Evolutionary conservation across 2,329 filamentous ascomycete species (phyloP), one percentile per base, ranked within the genome.

Genomic region (Fusarium pilosicola): DNA sequence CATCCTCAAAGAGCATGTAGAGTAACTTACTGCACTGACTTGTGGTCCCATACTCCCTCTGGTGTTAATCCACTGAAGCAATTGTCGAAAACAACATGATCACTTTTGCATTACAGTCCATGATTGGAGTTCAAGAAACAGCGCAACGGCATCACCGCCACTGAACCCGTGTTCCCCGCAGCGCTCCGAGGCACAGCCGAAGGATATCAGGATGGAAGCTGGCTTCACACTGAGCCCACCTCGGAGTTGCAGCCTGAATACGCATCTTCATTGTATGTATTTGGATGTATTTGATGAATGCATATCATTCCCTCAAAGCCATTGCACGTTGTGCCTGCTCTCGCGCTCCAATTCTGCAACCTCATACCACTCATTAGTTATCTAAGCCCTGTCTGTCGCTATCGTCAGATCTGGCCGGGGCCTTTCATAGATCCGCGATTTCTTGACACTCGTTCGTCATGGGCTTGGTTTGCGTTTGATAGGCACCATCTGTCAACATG

Each of bases 131-230:
- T 49, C 52, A 66, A 70, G 56, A 74, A 76, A 75, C 62, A 76
- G 61, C 68, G 66, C 72, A 74, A 65, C 62, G 61, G 62, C 58
- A 71, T 74, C 65, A 64, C 59, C 60, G 55, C 62, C 62, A 71
- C 63, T 30, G 63, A 49, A 68, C 65, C 58, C 56, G 61, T 59
- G 52, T 55, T 51, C 62, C 62, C 69, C 56, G 45, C 60, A 60
- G 59, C 46, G 52, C 70, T 66, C 72, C 75, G 76, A 78, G 68
- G 70, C 76, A 74, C 68, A 75, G 74, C 74, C 74, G 76, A 75
- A 69, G 69, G 69, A 74, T 69, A 73, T 74, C 68, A 76, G 57
- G 61, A 62, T 66, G 61, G 62, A 74, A 54, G 62, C 55, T 62
- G 41, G 39, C 45, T 67, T 49, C 56, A 45, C 45, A 54, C 34